phyloP scores from a whole-genome alignment of 345 rosid species.

The Limnanthes douglasii region DNA sequence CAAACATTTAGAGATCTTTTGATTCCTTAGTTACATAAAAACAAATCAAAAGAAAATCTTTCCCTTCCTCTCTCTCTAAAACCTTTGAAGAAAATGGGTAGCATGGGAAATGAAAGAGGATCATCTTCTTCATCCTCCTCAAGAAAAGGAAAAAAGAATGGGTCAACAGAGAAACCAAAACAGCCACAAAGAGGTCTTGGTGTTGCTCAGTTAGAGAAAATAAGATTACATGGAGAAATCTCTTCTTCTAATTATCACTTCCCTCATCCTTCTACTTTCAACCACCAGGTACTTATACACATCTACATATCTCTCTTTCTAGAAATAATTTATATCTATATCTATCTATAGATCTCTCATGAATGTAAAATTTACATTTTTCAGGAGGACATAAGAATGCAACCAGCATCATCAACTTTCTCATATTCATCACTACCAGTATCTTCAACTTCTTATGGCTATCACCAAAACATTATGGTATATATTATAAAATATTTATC shows the following conservation, averaged over 20 bases:
- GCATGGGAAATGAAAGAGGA: conserved; percentile 58
- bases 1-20: conserved; percentile 29
- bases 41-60: conserved; percentile 6
- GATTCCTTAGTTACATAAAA: conserved; percentile 17
- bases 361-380: background rate
- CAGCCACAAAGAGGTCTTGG: conserved; percentile 98
- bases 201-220: conserved; percentile 90
- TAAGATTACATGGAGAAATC: conserved; percentile 55
- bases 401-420: conserved; percentile 45
- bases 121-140: conserved; percentile 29
- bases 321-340: conserved; percentile 4
- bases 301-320: background rate
- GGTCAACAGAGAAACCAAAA: conserved; percentile 59
- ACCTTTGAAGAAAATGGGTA: conserved; percentile 31
- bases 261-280: conserved; percentile 31
- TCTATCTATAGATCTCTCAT: background rate
- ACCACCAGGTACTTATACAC: conserved; percentile 36
- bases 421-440: conserved; percentile 29
- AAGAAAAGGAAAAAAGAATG: conserved; percentile 70
- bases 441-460: conserved; percentile 44
- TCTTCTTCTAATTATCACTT: conserved; percentile 26
- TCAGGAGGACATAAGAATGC: conserved; percentile 67
- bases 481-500: too few species aligned
- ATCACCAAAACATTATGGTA: conserved; percentile 54
- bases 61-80: conserved; percentile 10